phyloP scores from a whole-genome alignment of 768 basidiomycete species.

The Erythrobasidium yunnanense region DNA sequence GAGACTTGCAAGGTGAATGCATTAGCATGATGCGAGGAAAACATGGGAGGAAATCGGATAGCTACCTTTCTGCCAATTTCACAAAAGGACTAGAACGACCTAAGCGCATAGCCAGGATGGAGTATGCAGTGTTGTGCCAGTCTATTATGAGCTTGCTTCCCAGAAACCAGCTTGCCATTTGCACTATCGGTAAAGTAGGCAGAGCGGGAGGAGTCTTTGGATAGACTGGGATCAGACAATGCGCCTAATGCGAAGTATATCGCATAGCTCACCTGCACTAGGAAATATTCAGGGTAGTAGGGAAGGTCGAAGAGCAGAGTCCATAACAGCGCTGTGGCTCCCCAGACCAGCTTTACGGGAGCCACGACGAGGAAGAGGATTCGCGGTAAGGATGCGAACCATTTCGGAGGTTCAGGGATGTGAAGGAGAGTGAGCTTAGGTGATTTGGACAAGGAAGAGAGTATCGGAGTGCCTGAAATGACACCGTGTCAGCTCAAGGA shows the following conservation, averaged over 20 bases:
- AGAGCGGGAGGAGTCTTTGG: conserved; percentile 88
- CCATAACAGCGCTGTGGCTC: conserved; percentile 55
- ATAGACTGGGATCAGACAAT: neutral
- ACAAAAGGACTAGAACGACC: conserved; percentile 61
- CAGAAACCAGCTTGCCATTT: conserved; percentile 56
- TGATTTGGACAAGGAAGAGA: conserved; percentile 36
- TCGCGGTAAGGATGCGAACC: conserved; percentile 53
- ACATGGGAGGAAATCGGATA: conserved; percentile 24
- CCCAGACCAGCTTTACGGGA: conserved; percentile 67
- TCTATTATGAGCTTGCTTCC: conserved; percentile 87
- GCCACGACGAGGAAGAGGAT: conserved; percentile 51
- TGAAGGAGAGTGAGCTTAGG: conserved; percentile 58
- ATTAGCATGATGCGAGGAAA: neutral
- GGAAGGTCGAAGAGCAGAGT: conserved; percentile 54
- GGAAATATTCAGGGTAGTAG: conserved; percentile 65
- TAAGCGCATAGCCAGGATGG: conserved; percentile 74
- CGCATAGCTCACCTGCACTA: conserved; percentile 64
- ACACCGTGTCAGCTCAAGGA: neutral
- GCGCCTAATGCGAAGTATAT: neutral
- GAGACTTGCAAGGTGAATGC: conserved; percentile 51
- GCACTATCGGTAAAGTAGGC: conserved; percentile 77
- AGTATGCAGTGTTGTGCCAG: conserved; percentile 98
- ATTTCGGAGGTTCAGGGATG: conserved; percentile 51
- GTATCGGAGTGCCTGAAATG: neutral
- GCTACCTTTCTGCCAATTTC: conserved; percentile 60